A percentile compares a stretch with the other conserved stretches of the same genome.
Conservation (phyloP, 352 stramenopile species). For the Phytophthora constricta region DNA sequence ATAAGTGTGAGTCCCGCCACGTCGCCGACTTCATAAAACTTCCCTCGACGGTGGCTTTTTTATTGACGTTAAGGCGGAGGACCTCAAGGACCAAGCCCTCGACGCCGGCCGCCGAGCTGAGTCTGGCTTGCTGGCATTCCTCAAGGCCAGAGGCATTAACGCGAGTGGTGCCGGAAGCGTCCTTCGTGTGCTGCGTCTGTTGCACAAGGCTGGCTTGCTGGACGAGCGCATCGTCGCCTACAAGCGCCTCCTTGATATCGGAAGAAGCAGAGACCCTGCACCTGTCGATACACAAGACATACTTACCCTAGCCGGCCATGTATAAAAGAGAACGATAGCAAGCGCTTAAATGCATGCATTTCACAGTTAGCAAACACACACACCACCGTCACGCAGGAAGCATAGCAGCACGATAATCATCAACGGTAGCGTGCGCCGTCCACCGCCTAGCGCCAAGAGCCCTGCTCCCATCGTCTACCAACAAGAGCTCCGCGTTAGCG, state of each 20-base stretch:
- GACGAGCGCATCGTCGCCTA: constrained; percentile 9
- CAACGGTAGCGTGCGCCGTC: too few relatives aligned
- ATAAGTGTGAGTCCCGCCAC: not conserved
- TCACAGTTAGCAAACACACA: too few relatives aligned
- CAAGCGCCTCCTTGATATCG: constrained; percentile 7
- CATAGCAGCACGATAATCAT: too few relatives aligned
- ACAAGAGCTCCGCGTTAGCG: too few relatives aligned
- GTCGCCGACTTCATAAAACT: not conserved
- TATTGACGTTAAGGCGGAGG: not conserved
- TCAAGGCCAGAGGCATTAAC: too few relatives aligned
- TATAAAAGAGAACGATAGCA: too few relatives aligned
- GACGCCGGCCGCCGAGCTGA: not conserved
- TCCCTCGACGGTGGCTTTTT: not conserved
- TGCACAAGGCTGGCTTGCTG: constrained; percentile 6
- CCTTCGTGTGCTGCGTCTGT: constrained; percentile 2
- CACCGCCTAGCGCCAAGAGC: too few relatives aligned
- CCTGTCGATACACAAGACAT: constrained; percentile 11
- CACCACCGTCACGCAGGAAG: too few relatives aligned
- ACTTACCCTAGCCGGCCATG: not conserved
- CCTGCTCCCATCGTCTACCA: too few relatives aligned
- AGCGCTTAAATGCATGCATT: too few relatives aligned
- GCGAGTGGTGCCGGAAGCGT: too few relatives aligned
- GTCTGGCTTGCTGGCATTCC: too few relatives aligned
- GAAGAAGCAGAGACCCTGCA: constrained; percentile 1
- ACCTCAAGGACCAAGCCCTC: not conserved